phyloP scores from a whole-genome alignment of 306 rosid species.

The Datisca glomerata region DNA sequence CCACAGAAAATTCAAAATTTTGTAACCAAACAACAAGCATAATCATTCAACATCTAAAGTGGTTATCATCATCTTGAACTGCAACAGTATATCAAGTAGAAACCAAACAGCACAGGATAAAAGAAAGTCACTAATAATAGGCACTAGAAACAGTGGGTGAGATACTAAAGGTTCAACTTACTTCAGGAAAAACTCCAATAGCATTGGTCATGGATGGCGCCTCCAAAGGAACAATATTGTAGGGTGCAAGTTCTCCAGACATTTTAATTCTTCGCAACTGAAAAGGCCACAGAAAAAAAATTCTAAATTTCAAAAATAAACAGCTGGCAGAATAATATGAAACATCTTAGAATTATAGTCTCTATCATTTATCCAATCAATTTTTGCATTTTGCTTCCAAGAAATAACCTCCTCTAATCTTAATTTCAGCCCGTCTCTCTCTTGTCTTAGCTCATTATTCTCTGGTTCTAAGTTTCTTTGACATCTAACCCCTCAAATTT shows the following conservation, averaged over 20 bases:
- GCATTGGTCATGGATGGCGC: conserved; percentile 71
- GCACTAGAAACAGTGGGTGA: neutral
- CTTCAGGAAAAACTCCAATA: conserved; percentile 87
- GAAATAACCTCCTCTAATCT: too few species aligned
- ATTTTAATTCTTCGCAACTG: conserved; percentile 66
- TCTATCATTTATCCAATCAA: too few species aligned
- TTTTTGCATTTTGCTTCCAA: too few species aligned
- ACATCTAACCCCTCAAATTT: too few species aligned
- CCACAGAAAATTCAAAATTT: neutral
- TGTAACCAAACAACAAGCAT: neutral
- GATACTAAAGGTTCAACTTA: conserved; percentile 31
- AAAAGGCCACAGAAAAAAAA: conserved; percentile 13
- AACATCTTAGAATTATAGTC: too few species aligned
- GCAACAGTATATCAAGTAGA: too few species aligned
- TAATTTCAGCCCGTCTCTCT: too few species aligned
- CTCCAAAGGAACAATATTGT: conserved; percentile 84
- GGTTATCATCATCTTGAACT: too few species aligned
- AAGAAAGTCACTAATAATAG: conserved; percentile 1
- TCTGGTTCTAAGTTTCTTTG: too few species aligned
- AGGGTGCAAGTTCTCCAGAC: conserved; percentile 65
- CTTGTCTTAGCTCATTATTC: too few species aligned
- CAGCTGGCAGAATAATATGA: neutral
- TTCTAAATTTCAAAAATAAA: conserved; percentile 11
- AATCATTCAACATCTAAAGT: too few species aligned
- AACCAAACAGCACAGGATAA: too few species aligned